phyloP scores from a whole-genome alignment of 2,329 filamentous ascomycete genomes.

The Fusarium globosum region DNA sequence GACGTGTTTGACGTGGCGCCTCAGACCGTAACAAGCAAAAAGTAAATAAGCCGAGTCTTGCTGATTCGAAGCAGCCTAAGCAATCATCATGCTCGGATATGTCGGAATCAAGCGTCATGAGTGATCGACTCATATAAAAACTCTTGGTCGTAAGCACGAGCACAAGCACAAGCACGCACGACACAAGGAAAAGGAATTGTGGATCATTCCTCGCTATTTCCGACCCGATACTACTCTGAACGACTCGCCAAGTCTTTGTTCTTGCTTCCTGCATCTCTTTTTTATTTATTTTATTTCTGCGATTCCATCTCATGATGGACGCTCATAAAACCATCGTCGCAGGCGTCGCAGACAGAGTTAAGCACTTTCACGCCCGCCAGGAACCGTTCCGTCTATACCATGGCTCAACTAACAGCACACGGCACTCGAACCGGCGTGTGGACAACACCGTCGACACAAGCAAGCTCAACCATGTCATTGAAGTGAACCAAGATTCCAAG shows the following conservation, averaged over 20 bases:
- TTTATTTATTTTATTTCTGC: neutral
- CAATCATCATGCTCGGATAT: conserved; percentile 18
- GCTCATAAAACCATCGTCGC: conserved; percentile 58
- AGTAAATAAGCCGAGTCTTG: conserved; percentile 2
- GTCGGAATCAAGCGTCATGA: conserved; percentile 28
- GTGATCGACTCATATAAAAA: conserved; percentile 9
- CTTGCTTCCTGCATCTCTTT: neutral
- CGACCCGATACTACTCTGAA: conserved; percentile 28
- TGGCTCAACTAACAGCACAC: conserved; percentile 81
- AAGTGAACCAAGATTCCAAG: conserved; percentile 62
- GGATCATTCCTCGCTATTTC: conserved; percentile 30
- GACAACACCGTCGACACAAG: conserved; percentile 75
- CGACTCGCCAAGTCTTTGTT: conserved; percentile 20
- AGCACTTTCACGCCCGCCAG: conserved; percentile 55
- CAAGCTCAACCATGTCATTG: conserved; percentile 69
- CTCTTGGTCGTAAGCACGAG: conserved; percentile 9
- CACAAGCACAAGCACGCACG: neutral
- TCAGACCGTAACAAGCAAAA: neutral
- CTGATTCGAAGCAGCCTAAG: conserved; percentile 9
- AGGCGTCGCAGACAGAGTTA: conserved; percentile 56
- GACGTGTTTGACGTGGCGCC: conserved; percentile 39
- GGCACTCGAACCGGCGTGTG: conserved; percentile 60
- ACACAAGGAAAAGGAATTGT: conserved; percentile 22
- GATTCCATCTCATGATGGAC: conserved; percentile 49
- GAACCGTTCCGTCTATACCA: conserved; percentile 79